Evolutionary conservation across 345 rosid species (phyloP), one percentile per base, ranked within the genome.

Genomic region (Tarenaya hassleriana): DNA sequence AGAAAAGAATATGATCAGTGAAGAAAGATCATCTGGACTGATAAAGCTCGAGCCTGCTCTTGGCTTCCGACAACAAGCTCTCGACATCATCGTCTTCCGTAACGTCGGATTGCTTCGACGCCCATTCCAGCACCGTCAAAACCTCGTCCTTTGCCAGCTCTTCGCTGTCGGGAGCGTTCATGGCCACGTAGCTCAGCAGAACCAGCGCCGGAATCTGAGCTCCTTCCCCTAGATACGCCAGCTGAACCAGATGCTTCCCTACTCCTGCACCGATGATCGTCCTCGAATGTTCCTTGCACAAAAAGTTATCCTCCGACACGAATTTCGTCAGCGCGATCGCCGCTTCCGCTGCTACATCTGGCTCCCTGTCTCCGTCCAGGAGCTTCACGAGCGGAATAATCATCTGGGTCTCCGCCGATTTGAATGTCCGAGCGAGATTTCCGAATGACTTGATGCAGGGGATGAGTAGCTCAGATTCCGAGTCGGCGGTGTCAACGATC

Each of bases 21-120:
- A 42, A 77, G 79, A 75, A 80, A 84, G 91, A 69, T 11, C 96
- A 85, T 78, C 97, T 84, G 4, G 95, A 84, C 66, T 86, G 96
- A 55, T 82, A 90, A 51, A 90, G 87, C 75, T 90, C 89, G 60
- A 90, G 56, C 56, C 76, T 77, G 47, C 96, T 82, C 56, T 77
- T 84, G 47, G 97, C 76, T 12, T 86, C 97, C 27, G 47, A 65
- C 18, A 86, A 58, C 77, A 84, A 67, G 15, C 29, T 31, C 7
- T 77, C 88, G 42, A 75, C 29, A 11, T 46, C 64, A 53, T 74
- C 82, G 14, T 84, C 83, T 46, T 80, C 94, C 5, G 54, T 66
- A 38, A 81, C 44, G 62, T 6, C 37, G 39, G 71, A 41, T 66
- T 91, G 95, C 71, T 87, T 91, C 27, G 83, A 84, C 32, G 95